Conservation (phyloP, 2,329 filamentous ascomycete species). For the Waltergamsia citrina region DNA sequence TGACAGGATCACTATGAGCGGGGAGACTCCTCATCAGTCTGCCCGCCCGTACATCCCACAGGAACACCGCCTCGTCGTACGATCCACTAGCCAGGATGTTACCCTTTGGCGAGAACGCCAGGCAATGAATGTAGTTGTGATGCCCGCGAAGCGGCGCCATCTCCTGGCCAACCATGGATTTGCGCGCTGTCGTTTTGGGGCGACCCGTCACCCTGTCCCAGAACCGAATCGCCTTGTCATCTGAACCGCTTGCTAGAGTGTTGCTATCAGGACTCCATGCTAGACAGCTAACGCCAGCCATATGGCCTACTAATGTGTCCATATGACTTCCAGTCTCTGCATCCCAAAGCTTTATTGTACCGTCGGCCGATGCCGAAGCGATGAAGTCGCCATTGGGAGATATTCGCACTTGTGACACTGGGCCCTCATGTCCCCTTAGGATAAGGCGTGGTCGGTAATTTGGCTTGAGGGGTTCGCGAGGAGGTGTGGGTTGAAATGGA, state of each 20-base stretch:
- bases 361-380: constrained; percentile 83
- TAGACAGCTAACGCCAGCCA: constrained; percentile 84
- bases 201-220: constrained; percentile 68
- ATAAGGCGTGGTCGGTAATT: constrained; percentile 63
- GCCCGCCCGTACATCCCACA: constrained; percentile 91
- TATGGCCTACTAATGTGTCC: constrained; percentile 85
- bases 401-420: constrained; percentile 79
- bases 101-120: constrained; percentile 95
- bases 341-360: constrained; percentile 87
- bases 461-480: constrained; percentile 33
- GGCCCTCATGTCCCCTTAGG: constrained; percentile 67
- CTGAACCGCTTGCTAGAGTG: constrained; percentile 81
- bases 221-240: constrained; percentile 91
- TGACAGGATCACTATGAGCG: constrained; percentile 90
- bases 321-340: constrained; percentile 67
- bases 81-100: constrained; percentile 94
- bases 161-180: constrained; percentile 24
- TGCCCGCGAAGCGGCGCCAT: constrained; percentile 66
- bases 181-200: constrained; percentile 37
- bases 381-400: constrained; percentile 87
- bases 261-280: constrained; percentile 90
- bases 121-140: constrained; percentile 90
- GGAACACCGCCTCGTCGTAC: constrained; percentile 92
- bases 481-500: constrained; percentile 21
- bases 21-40: constrained; percentile 83